Conservation (phyloP, 2,329 filamentous ascomycete species). For the Colletotrichum costaricense region DNA sequence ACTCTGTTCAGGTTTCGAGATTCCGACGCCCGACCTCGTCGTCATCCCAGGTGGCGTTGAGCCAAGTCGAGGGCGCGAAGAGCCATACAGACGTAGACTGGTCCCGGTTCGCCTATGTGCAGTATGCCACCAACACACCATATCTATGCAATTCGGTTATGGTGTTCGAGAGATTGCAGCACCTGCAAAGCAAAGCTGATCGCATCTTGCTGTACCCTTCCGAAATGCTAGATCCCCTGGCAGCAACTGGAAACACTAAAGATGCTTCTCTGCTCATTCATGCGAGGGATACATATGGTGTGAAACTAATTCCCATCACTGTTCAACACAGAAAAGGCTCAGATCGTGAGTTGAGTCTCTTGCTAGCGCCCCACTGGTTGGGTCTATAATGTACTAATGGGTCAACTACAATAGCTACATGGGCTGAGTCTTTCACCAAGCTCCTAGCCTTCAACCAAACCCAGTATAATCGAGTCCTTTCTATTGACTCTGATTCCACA, state of each 20-base stretch:
- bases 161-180: conserved; percentile 58
- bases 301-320: conserved; percentile 55
- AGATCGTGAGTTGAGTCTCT: conserved; percentile 46
- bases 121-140: conserved; percentile 59
- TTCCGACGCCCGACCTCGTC: neutral
- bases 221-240: conserved; percentile 47
- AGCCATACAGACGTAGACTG: conserved; percentile 47
- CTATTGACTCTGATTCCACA: conserved; percentile 70
- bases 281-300: conserved; percentile 56
- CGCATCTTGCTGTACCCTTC: conserved; percentile 59
- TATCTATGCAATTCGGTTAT: conserved; percentile 64
- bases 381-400: neutral
- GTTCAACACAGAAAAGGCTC: conserved; percentile 49
- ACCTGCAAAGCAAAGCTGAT: conserved; percentile 55
- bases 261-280: conserved; percentile 51
- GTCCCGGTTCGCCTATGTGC: conserved; percentile 58
- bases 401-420: conserved; percentile 52
- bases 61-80: neutral
- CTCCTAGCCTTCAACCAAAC: conserved; percentile 71
- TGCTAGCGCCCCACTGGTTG: too few species aligned
- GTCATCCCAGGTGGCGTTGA: neutral
- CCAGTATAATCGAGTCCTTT: conserved; percentile 62
- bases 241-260: conserved; percentile 40
- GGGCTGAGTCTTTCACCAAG: conserved; percentile 75
- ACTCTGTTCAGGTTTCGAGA: neutral